Evolutionary conservation across 306 rosid species (phyloP), one percentile per base, ranked within the genome.

Genomic region (Malus fusca): DNA sequence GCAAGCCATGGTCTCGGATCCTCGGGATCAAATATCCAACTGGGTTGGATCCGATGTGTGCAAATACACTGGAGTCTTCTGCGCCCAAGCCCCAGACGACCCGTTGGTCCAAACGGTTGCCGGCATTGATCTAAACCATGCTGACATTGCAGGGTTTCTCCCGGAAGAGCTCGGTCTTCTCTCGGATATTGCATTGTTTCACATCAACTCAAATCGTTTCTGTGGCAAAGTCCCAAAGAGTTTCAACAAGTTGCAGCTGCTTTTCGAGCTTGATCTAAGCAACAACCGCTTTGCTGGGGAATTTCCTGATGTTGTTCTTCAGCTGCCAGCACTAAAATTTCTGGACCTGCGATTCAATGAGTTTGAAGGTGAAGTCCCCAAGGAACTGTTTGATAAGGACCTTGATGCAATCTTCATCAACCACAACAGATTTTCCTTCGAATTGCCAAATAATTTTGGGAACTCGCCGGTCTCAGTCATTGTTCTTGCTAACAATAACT

Each of bases 121-220:
- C 5, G 96, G 96, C 70, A 85, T 90, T 56, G 97, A 92, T 79
- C 88, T 90, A 62, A 92, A 92, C 83, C 92, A 92, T 23, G 87
- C 79, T 5, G 90, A 86, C 86, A 92, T 92, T 75, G 94, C 96
- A 3, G 96, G 91, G 5, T 78, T 87, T 33, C 87, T 92, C 46
- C 98, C 96, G 0, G 85, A 87, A 62, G 90, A 87, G 75, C 92
- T 92, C 15, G 91, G 89, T 0, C 72, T 84, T 0, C 82, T 88
- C 6, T 9, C 56, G 19, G 91, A 90, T 85, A 89, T 90, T 0
- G 82, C 91, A 2, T 75, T 90, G 33, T 82, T 92, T 66, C 96
- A 90, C 69, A 42, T 88, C 5, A 90, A 87, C 88, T 80, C 96
- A 6, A 87, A 92, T 75, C 85, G 93, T 22, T 90, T 92, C 68